Conservation (phyloP, 2,329 filamentous ascomycete species). For the Sarocladium kiliense region DNA sequence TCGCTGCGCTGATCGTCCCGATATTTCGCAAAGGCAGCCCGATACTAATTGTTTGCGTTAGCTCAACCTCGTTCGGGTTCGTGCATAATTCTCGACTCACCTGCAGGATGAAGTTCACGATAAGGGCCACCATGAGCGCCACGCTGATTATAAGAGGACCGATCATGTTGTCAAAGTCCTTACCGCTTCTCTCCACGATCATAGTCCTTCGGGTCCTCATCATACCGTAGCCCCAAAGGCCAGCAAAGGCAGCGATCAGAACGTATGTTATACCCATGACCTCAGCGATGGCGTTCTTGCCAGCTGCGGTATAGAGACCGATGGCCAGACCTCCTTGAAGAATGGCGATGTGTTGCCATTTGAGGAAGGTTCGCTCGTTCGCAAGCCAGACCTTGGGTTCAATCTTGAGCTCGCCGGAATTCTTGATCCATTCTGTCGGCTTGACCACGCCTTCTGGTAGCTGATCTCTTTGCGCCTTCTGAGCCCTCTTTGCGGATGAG, state of each 20-base stretch:
- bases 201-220: conserved; percentile 70
- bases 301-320: conserved; percentile 83
- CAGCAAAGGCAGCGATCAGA: conserved; percentile 74
- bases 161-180: conserved; percentile 85
- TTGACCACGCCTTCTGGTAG: conserved; percentile 86
- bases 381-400: conserved; percentile 99
- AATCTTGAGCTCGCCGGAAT: conserved; percentile 83
- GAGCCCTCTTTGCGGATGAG: conserved; percentile 50
- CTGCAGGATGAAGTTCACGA: conserved; percentile 87
- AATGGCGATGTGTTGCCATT: conserved; percentile 95
- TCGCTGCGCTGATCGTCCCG: conserved; percentile 12
- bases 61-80: conserved; percentile 1
- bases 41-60: conserved; percentile 21
- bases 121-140: conserved; percentile 70
- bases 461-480: conserved; percentile 31
- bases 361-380: conserved; percentile 96
- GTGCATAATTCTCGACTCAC: conserved; percentile 46
- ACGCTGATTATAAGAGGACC: conserved; percentile 81
- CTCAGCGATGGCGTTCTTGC: conserved; percentile 70
- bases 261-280: conserved; percentile 81
- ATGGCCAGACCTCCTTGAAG: conserved; percentile 80
- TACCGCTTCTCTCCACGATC: conserved; percentile 81
- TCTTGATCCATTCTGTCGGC: conserved; percentile 87
- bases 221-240: conserved; percentile 82
- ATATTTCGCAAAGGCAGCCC: conserved; percentile 25